A percentile compares a stretch with the other conserved stretches of the same genome.
phyloP scores from a whole-genome alignment of 495 filamentous ascomycete genomes.

The Aspergillus sparsus region DNA sequence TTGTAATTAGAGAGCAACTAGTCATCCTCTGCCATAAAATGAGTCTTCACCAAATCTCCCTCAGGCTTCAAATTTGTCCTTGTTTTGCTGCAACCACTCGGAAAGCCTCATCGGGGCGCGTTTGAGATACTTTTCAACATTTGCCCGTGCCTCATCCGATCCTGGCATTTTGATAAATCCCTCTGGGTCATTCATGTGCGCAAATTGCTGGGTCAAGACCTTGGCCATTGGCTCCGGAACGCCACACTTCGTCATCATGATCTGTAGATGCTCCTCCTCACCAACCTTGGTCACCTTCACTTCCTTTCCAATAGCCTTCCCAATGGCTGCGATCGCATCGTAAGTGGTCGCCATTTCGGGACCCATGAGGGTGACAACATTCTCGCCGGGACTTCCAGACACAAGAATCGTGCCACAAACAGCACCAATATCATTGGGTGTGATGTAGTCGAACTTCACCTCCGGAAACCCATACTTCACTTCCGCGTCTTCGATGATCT shows the following conservation, averaged over 20 bases:
- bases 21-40: no score
- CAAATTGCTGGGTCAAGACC: neutral
- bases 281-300: constrained; percentile 24
- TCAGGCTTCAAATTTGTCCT: constrained; percentile 20
- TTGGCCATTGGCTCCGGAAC: constrained; percentile 24
- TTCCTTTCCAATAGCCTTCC: constrained; percentile 27
- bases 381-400: constrained; percentile 10
- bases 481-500: constrained; percentile 22
- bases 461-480: constrained; percentile 25
- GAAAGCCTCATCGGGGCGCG: constrained; percentile 25
- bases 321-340: constrained; percentile 22
- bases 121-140: constrained; percentile 29
- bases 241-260: constrained; percentile 12
- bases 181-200: neutral
- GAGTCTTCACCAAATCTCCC: no score
- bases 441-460: constrained; percentile 29
- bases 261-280: constrained; percentile 20
- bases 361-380: constrained; percentile 27
- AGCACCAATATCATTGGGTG: constrained; percentile 34
- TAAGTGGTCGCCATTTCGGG: constrained; percentile 21
- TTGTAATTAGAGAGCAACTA: no score
- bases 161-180: neutral
- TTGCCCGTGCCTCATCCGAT: constrained; percentile 10
- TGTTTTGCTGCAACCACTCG: constrained; percentile 33
- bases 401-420: constrained; percentile 31